Evolutionary conservation across 2,329 filamentous ascomycete species (phyloP).

Genomic region (Stromatinia cepivora): DNA sequence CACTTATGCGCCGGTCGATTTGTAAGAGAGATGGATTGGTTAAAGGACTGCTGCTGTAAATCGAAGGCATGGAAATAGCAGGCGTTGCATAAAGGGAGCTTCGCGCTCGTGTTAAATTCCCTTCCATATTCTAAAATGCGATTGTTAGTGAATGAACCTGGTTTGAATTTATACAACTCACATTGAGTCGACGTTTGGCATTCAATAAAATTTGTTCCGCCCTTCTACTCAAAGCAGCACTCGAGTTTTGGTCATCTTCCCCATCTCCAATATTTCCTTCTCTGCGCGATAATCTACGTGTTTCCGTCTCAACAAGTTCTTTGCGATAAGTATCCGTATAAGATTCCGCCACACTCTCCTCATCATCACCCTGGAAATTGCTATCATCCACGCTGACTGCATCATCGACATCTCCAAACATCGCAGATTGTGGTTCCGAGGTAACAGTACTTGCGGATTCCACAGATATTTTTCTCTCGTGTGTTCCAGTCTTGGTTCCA

Average conservation of each 20-base stretch:
- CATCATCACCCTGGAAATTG: constrained; percentile 66
- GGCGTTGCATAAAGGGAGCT: constrained; percentile 60
- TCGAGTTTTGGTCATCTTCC: constrained; percentile 65
- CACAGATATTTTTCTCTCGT: constrained; percentile 55
- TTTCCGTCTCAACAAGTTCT: constrained; percentile 38
- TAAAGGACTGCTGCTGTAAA: constrained; percentile 43
- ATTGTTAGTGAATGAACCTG: constrained; percentile 25
- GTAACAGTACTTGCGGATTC: constrained; percentile 64
- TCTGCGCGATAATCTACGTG: constrained; percentile 32
- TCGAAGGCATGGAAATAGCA: constrained; percentile 50
- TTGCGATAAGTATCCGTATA: constrained; percentile 40
- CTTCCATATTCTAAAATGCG: constrained; percentile 77
- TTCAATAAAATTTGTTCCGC: constrained; percentile 91
- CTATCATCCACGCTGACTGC: constrained; percentile 62
- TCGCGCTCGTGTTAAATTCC: constrained; percentile 78
- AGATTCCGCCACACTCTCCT: constrained; percentile 58
- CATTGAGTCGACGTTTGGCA: constrained; percentile 84
- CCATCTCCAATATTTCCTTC: constrained; percentile 39
- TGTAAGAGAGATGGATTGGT: constrained; percentile 39
- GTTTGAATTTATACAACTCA: constrained; percentile 48
- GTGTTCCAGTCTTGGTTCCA: constrained; percentile 47
- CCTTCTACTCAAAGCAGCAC: constrained; percentile 73
- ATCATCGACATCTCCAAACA: constrained; percentile 64
- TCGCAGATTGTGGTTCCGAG: constrained; percentile 48
- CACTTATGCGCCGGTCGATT: constrained; percentile 27